Conservation (phyloP, 1,284 basidiomycete species). For the Austroboletus novae-zelandiae region DNA sequence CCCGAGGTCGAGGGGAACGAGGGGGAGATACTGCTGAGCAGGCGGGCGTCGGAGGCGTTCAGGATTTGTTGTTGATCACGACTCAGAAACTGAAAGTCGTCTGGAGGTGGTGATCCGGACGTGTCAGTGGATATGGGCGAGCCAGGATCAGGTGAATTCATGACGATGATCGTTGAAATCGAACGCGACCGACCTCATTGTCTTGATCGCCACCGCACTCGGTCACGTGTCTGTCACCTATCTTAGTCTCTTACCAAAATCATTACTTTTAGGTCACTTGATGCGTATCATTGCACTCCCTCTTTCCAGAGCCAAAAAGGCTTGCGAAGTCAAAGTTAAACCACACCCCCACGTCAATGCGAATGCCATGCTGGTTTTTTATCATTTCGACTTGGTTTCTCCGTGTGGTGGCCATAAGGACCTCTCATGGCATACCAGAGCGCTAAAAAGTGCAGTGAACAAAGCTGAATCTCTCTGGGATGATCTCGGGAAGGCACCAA, state of each 20-base stretch:
- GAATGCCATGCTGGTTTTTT: constrained; percentile 38
- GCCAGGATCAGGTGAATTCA: constrained; percentile 35
- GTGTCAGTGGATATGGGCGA: constrained; percentile 35
- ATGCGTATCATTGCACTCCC: constrained; percentile 51
- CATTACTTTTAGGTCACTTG: constrained; percentile 21
- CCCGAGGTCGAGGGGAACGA: constrained; percentile 21
- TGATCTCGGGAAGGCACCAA: constrained; percentile 58
- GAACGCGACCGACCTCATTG: neutral
- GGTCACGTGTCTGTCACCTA: constrained; percentile 22
- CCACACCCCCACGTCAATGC: constrained; percentile 14
- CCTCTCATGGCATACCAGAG: constrained; percentile 14
- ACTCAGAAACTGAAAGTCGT: constrained; percentile 32
- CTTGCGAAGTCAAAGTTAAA: constrained; percentile 12
- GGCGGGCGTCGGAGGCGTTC: constrained; percentile 20
- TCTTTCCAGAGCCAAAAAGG: constrained; percentile 28
- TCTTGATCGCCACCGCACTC: neutral
- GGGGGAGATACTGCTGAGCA: constrained; percentile 16
- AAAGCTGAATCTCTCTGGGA: constrained; percentile 61
- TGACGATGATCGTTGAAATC: constrained; percentile 7
- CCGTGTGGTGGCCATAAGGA: constrained; percentile 5
- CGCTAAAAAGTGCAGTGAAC: constrained; percentile 41
- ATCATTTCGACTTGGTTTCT: constrained; percentile 42
- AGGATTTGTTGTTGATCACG: constrained; percentile 30
- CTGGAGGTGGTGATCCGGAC: constrained; percentile 34
- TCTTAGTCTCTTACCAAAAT: no score